These are phyloP conservation scores for Stramenopiles sp. DNA, from an alignment of 352 stramenopile species.

Conservation along the genomic window DNA sequence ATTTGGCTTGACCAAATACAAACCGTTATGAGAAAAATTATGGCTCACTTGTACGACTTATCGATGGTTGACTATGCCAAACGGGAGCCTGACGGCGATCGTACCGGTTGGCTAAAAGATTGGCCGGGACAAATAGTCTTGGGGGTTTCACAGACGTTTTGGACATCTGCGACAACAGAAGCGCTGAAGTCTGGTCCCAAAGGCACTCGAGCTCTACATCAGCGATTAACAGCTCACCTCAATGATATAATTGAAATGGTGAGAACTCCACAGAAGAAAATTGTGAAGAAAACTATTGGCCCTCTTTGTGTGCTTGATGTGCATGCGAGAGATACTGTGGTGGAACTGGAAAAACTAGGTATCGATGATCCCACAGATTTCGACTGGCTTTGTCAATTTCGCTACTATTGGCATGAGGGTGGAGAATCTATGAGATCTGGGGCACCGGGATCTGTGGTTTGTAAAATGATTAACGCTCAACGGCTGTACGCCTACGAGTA, in stretches of 20 bases:
- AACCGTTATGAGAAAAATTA: slow-evolving; percentile 76
- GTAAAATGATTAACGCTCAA: slow-evolving; percentile 57
- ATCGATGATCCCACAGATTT: slow-evolving; percentile 71
- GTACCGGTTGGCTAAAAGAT: slow-evolving; percentile 81
- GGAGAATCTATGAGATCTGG: slow-evolving; percentile 32
- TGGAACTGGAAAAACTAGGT: slow-evolving; percentile 49
- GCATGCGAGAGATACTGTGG: slow-evolving; percentile 71
- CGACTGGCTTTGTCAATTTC: slow-evolving; percentile 74
- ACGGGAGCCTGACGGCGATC: slow-evolving; percentile 54
- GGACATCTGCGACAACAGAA: slow-evolving; percentile 76
- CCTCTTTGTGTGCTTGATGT: slow-evolving; percentile 82
- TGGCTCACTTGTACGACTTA: slow-evolving; percentile 22
- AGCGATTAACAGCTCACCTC: slow-evolving; percentile 60
- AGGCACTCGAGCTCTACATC: slow-evolving; percentile 69
- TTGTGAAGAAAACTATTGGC: slow-evolving; percentile 64
- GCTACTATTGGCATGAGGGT: slow-evolving; percentile 79
- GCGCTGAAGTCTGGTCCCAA: slow-evolving; percentile 50
- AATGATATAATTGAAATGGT: slow-evolving; percentile 87
- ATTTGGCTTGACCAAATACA: slow-evolving; percentile 82
- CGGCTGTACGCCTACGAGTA: slow-evolving; percentile 81
- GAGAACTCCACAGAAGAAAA: slow-evolving; percentile 55
- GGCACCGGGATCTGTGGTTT: background rate
- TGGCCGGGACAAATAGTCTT: slow-evolving; percentile 76
- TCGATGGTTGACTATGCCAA: slow-evolving; percentile 66
- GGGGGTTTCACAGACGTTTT: slow-evolving; percentile 82